Evolutionary conservation across 2,329 filamentous ascomycete genomes (phyloP).

Genomic region (Didymella glomerata): DNA sequence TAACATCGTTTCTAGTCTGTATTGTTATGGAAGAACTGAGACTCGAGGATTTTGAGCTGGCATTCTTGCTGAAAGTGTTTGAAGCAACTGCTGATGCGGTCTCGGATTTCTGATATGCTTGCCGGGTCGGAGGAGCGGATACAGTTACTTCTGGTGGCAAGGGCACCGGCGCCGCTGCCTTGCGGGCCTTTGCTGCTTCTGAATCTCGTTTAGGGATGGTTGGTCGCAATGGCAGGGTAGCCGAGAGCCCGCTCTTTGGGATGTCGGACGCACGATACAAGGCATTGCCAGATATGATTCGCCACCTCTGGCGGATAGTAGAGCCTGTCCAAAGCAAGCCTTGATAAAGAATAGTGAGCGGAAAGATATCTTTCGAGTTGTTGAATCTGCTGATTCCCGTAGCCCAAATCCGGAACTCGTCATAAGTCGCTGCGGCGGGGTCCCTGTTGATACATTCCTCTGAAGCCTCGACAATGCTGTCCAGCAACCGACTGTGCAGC

Average conservation of each 20-base stretch:
- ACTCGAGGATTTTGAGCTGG: constrained; percentile 25
- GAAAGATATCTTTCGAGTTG: constrained; percentile 57
- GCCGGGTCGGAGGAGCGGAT: neutral
- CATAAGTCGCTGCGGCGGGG: constrained; percentile 35
- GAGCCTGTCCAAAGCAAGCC: constrained; percentile 44
- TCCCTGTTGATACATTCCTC: constrained; percentile 8
- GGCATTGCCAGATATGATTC: constrained; percentile 38
- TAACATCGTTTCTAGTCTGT: constrained; percentile 31
- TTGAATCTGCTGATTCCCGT: constrained; percentile 55
- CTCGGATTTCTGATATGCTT: constrained; percentile 20
- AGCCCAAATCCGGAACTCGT: constrained; percentile 54
- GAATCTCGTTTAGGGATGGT: neutral
- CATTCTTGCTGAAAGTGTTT: constrained; percentile 27
- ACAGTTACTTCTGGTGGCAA: constrained; percentile 5
- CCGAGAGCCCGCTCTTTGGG: constrained; percentile 19
- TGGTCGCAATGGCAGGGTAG: constrained; percentile 9
- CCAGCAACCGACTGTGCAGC: constrained; percentile 39
- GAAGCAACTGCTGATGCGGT: constrained; percentile 10
- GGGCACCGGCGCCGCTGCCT: constrained; percentile 17
- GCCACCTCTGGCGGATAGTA: constrained; percentile 42
- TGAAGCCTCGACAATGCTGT: constrained; percentile 31
- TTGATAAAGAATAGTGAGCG: constrained; percentile 50
- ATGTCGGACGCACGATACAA: constrained; percentile 31
- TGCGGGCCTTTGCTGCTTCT: constrained; percentile 13
- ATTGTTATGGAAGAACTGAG: constrained; percentile 33